Percentiles rank a stretch among this genome's conserved stretches.
phyloP scores from a whole-genome alignment of 169 alveolate genomes.

The Cardiosporidium cionae region DNA sequence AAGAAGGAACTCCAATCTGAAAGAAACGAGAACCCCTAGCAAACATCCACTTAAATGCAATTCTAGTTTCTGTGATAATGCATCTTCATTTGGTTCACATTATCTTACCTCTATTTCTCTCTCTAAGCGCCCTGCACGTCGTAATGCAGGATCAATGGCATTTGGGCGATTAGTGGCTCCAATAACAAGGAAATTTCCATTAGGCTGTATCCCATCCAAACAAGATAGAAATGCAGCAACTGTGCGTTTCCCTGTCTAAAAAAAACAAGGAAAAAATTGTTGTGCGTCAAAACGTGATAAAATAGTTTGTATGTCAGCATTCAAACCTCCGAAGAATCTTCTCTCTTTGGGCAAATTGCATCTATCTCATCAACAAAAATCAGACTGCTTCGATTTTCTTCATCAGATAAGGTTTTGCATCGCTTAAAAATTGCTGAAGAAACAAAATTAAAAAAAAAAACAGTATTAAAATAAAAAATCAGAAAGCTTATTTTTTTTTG shows the following conservation, averaged over 20 bases:
- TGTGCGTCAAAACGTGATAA: neutral
- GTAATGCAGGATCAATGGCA: conserved; percentile 57
- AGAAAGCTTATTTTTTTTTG: conserved; percentile 41
- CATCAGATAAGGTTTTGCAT: no score
- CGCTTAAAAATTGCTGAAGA: no score
- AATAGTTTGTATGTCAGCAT: neutral
- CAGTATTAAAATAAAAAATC: no score
- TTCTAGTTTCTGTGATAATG: no score
- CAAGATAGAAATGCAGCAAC: conserved; percentile 70
- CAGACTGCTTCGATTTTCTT: conserved; percentile 61
- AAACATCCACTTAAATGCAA: no score
- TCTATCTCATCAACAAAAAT: conserved; percentile 79
- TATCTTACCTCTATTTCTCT: conserved; percentile 84
- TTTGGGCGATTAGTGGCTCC: conserved; percentile 86
- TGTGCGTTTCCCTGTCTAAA: neutral
- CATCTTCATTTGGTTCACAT: no score
- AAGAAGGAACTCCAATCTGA: neutral
- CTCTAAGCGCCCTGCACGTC: conserved; percentile 90
- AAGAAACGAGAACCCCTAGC: no score
- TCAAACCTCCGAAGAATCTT: conserved; percentile 27
- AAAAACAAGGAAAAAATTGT: neutral
- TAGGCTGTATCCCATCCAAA: conserved; percentile 81
- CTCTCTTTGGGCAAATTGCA: conserved; percentile 61
- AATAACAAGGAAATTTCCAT: conserved; percentile 76
- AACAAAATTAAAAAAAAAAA: no score